These are phyloP conservation scores for Exutisphaerella laricina DNA, from an alignment of 2,329 filamentous ascomycete species.

Conservation along the genomic window DNA sequence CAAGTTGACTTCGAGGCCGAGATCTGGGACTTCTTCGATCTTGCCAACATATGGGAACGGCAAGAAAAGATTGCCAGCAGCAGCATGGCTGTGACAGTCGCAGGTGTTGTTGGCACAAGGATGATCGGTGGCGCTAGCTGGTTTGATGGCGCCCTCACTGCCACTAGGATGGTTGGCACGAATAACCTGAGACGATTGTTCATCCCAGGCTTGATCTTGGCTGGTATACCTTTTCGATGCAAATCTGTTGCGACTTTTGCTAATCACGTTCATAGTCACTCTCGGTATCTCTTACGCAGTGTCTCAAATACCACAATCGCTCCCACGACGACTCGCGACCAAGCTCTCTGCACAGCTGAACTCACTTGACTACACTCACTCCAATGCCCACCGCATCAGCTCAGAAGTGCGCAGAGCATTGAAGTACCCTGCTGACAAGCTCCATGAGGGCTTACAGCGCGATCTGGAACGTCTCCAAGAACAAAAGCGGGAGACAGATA, in stretches of 20 bases:
- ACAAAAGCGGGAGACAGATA: slow-evolving; percentile 76
- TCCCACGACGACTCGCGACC: slow-evolving; percentile 75
- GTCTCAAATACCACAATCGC: slow-evolving; percentile 78
- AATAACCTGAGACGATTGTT: slow-evolving; percentile 76
- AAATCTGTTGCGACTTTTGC: slow-evolving; percentile 15
- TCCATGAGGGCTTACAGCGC: slow-evolving; percentile 75
- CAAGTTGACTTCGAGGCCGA: slow-evolving; percentile 86
- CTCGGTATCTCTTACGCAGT: slow-evolving; percentile 76
- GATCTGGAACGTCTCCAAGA: slow-evolving; percentile 75
- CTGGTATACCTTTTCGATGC: slow-evolving; percentile 54
- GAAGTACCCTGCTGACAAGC: slow-evolving; percentile 77
- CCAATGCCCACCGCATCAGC: slow-evolving; percentile 78
- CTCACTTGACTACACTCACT: slow-evolving; percentile 85
- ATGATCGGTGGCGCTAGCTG: slow-evolving; percentile 79
- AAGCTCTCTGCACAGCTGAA: slow-evolving; percentile 79
- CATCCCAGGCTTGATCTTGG: slow-evolving; percentile 70
- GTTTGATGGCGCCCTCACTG: slow-evolving; percentile 80
- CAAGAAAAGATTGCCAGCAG: slow-evolving; percentile 95
- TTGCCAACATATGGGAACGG: slow-evolving; percentile 71
- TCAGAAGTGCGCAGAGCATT: slow-evolving; percentile 83
- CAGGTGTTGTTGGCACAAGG: slow-evolving; percentile 75
- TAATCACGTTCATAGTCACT: slow-evolving; percentile 52
- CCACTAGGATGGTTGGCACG: slow-evolving; percentile 71
- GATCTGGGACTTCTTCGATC: slow-evolving; percentile 88
- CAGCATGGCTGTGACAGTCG: slow-evolving; percentile 88